A percentile compares a stretch with the other conserved stretches of the same genome.
phyloP scores from a whole-genome alignment of 1,284 basidiomycete species.

The Fomitopsis palustris region DNA sequence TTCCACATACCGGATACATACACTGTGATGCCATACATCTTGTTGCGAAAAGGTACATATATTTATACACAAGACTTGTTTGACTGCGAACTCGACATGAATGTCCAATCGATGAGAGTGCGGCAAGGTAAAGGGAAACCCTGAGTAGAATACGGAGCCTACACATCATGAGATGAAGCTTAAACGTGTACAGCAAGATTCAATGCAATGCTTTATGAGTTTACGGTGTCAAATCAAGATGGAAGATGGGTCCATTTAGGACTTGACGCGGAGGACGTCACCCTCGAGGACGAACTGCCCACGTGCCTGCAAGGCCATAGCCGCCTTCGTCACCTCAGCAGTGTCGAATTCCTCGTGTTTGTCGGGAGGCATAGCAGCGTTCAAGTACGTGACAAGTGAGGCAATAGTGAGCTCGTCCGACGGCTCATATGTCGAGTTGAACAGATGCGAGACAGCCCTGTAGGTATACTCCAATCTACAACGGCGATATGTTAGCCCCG shows the following conservation, averaged over 20 bases:
- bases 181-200: not conserved
- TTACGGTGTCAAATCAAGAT: not conserved
- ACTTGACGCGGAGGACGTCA: slow-evolving; percentile 44
- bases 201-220: not conserved
- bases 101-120: not conserved
- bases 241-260: slow-evolving; percentile 1
- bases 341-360: slow-evolving; percentile 80
- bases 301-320: slow-evolving; percentile 48
- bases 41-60: not conserved
- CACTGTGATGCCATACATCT: not conserved
- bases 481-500: not conserved
- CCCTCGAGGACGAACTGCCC: slow-evolving; percentile 55
- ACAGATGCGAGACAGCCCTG: slow-evolving; percentile 56
- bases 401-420: slow-evolving; percentile 66
- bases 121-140: not conserved
- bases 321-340: slow-evolving; percentile 58
- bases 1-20: not conserved
- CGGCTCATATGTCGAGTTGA: slow-evolving; percentile 57
- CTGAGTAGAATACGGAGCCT: not conserved
- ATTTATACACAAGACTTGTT: not conserved
- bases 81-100: not conserved
- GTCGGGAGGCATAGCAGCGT: slow-evolving; percentile 68
- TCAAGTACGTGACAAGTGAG: slow-evolving; percentile 62
- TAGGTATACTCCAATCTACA: slow-evolving; percentile 55
- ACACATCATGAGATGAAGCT: not conserved